Percentiles rank a stretch among this genome's conserved stretches.
Conservation (phyloP, 306 rosid genomes). For the Acacia melanoxylon region DNA sequence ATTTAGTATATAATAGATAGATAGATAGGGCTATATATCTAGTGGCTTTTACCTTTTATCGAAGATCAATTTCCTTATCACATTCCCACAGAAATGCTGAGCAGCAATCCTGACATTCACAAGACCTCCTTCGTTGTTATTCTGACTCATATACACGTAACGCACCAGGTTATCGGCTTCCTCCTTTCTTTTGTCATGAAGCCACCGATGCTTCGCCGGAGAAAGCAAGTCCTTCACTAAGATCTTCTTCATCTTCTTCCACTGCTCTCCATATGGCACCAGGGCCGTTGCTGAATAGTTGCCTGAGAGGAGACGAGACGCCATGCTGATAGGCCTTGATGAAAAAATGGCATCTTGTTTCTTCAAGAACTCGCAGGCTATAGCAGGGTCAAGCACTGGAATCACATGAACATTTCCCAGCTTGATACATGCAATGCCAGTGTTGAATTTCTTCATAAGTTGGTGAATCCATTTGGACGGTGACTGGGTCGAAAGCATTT, state of each 20-base stretch:
- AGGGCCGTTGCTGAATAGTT: slow-evolving; percentile 6
- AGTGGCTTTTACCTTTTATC: not conserved
- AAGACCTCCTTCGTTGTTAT: not conserved
- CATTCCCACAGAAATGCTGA: slow-evolving; percentile 32
- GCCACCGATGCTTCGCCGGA: not conserved
- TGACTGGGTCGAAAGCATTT: slow-evolving; percentile 26
- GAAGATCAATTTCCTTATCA: not conserved
- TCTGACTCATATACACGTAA: not conserved
- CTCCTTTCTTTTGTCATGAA: slow-evolving; percentile 30
- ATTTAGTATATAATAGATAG: too few species aligned
- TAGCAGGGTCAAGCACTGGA: slow-evolving; percentile 13
- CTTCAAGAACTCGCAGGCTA: slow-evolving; percentile 39
- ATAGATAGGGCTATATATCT: too few species aligned
- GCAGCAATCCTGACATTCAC: slow-evolving; percentile 28
- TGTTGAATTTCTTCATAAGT: slow-evolving; percentile 27
- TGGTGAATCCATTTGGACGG: slow-evolving; percentile 24
- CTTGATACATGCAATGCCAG: not conserved
- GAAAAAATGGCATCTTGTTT: slow-evolving; percentile 37
- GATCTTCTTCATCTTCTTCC: slow-evolving; percentile 36
- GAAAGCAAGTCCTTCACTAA: slow-evolving; percentile 16
- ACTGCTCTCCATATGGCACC: slow-evolving; percentile 22
- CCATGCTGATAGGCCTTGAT: slow-evolving; percentile 24
- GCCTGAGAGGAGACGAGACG: not conserved
- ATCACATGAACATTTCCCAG: not conserved
- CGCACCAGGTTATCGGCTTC: slow-evolving; percentile 44